phyloP scores from a whole-genome alignment of 148 eudicot genomes.

The Silene conica region DNA sequence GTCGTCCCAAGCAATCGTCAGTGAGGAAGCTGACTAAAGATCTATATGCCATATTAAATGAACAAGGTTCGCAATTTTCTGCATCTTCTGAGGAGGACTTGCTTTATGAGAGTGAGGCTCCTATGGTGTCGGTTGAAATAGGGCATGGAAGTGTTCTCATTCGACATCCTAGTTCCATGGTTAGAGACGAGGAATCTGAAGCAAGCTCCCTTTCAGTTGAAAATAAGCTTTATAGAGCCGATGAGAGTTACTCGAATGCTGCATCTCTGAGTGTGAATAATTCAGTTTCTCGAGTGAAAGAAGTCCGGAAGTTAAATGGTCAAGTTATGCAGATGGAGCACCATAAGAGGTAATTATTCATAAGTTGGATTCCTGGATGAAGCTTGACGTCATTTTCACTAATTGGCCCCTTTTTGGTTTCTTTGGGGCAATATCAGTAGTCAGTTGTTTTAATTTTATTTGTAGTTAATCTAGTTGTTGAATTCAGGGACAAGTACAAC shows the following conservation, averaged over 20 bases:
- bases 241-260: conserved; percentile 44
- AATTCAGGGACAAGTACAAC: conserved; percentile 59
- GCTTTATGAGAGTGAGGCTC: conserved; percentile 75
- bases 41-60: conserved; percentile 68
- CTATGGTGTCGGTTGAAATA: conserved; percentile 98
- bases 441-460: background rate
- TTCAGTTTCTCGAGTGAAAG: conserved; percentile 28
- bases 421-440: too few relatives aligned
- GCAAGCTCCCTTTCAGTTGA: conserved; percentile 95
- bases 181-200: conserved; percentile 94
- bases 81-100: conserved; percentile 84
- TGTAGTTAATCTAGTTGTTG: background rate
- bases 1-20: conserved; percentile 69
- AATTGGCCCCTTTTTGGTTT: background rate
- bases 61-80: conserved; percentile 72
- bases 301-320: conserved; percentile 39
- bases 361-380: background rate
- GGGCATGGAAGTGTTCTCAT: conserved; percentile 98
- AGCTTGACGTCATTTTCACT: background rate
- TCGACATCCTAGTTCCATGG: conserved; percentile 73
- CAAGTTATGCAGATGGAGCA: conserved; percentile 39
- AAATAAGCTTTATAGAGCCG: conserved; percentile 38
- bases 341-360: conserved; percentile 44
- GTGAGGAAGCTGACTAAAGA: conserved; percentile 96
- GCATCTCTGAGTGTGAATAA: conserved; percentile 35